A percentile compares a stretch with the other conserved stretches of the same genome.
These are phyloP conservation scores for Ajuga reptans DNA, from an alignment of 305 asterid genomes.

Conservation along the genomic window DNA sequence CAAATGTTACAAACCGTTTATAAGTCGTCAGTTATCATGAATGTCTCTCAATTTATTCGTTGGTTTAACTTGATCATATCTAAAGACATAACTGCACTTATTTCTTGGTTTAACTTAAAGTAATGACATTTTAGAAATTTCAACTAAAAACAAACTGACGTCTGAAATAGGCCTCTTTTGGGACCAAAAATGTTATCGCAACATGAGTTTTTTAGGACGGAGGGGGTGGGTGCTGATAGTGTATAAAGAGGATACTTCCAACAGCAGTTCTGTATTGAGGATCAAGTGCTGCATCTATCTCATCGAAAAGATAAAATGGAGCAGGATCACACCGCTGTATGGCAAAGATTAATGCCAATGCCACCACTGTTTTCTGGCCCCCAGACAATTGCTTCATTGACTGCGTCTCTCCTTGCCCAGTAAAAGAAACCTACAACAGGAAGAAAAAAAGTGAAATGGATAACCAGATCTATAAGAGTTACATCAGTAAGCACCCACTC, in stretches of 20 bases:
- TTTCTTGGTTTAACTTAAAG: too few species aligned
- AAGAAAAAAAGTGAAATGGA: conserved; percentile 1
- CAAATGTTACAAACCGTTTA: too few species aligned
- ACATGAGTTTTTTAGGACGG: not conserved
- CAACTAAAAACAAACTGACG: not conserved
- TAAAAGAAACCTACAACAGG: conserved; percentile 72
- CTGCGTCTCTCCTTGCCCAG: conserved; percentile 98
- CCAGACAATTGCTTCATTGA: conserved; percentile 97
- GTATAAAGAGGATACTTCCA: conserved; percentile 77
- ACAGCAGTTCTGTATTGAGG: conserved; percentile 99
- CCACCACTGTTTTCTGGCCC: conserved; percentile 98
- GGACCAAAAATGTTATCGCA: not conserved
- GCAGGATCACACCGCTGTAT: conserved; percentile 99
- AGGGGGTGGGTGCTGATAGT: not conserved
- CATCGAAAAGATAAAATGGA: conserved; percentile 97
- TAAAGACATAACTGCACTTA: too few species aligned
- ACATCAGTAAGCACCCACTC: conserved; percentile 1
- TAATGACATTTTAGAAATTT: not conserved
- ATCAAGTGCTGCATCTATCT: conserved; percentile 98
- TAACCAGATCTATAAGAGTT: conserved; percentile 3
- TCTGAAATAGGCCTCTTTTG: not conserved
- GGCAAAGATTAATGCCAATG: conserved; percentile 87
- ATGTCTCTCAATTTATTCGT: not conserved
- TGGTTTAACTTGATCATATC: not conserved
- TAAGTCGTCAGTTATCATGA: too few species aligned